These are phyloP conservation scores for Cercospora sp. DNA, from an alignment of 2,329 filamentous ascomycete species.

Conservation along the genomic window DNA sequence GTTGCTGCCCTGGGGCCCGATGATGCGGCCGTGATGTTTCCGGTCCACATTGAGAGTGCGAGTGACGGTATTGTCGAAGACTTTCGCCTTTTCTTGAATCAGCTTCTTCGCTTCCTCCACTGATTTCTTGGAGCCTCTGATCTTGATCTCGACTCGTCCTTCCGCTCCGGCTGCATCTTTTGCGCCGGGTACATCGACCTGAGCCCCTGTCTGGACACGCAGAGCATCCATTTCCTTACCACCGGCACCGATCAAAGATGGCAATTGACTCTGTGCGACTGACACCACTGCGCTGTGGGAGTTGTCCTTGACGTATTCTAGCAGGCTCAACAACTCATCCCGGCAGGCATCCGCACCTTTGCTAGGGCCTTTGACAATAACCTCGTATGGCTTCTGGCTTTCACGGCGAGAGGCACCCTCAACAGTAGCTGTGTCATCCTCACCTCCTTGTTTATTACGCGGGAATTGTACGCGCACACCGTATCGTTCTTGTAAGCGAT, in stretches of 20 bases:
- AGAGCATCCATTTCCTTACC: constrained; percentile 90
- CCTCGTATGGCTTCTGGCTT: constrained; percentile 81
- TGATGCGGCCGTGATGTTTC: constrained; percentile 87
- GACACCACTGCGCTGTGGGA: constrained; percentile 76
- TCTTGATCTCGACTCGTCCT: constrained; percentile 76
- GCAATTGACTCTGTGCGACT: constrained; percentile 87
- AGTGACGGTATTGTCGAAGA: constrained; percentile 87
- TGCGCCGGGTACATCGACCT: constrained; percentile 85
- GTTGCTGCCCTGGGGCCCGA: constrained; percentile 80
- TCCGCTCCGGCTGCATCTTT: constrained; percentile 66
- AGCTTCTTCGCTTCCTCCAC: constrained; percentile 91
- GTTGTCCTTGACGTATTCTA: constrained; percentile 88
- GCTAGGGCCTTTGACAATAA: constrained; percentile 86
- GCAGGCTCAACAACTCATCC: constrained; percentile 83
- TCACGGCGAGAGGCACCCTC: constrained; percentile 66
- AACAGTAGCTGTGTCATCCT: constrained; percentile 69
- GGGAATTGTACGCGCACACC: constrained; percentile 96
- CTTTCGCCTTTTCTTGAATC: constrained; percentile 78
- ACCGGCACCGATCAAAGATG: constrained; percentile 88
- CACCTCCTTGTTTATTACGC: constrained; percentile 54
- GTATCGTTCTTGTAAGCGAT: constrained; percentile 88
- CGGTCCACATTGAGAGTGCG: constrained; percentile 87
- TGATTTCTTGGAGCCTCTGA: constrained; percentile 89
- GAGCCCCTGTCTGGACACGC: constrained; percentile 78
- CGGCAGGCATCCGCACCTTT: constrained; percentile 89